Evolutionary conservation across 139 green algal genomes (phyloP).

Genomic region (Auxenochlorella pyrenoidosa): DNA sequence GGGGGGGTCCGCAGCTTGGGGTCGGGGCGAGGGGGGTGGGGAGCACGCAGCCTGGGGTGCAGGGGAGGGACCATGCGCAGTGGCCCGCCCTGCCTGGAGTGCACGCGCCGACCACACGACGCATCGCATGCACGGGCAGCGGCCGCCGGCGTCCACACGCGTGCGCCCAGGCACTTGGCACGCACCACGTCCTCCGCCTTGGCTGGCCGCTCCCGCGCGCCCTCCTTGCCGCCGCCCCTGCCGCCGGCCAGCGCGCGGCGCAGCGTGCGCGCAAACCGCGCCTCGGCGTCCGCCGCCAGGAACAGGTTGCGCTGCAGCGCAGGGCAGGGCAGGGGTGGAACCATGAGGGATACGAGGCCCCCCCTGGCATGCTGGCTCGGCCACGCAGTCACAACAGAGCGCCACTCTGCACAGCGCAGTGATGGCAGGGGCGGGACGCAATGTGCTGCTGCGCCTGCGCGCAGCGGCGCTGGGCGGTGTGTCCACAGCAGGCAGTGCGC

Average conservation of each 20-base stretch:
- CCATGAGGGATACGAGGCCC: too few species aligned
- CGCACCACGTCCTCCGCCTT: conserved; percentile 71
- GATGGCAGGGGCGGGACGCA: too few species aligned
- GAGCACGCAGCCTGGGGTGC: background rate
- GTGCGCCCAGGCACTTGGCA: too few species aligned
- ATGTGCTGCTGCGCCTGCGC: too few species aligned
- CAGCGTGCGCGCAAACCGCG: conserved; percentile 45
- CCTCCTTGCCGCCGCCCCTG: conserved; percentile 13
- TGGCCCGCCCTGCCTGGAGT: background rate
- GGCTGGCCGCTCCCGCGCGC: conserved; percentile 51
- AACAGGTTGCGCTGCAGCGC: conserved; percentile 33
- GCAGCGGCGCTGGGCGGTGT: too few species aligned
- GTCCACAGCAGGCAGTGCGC: too few species aligned
- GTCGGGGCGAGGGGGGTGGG: background rate
- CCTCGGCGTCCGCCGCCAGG: conserved; percentile 26
- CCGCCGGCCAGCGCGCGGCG: conserved; percentile 32
- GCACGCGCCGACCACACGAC: background rate
- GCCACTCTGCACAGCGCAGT: background rate
- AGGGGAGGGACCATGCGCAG: background rate
- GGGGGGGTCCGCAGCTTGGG: too few species aligned
- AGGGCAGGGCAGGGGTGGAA: too few species aligned
- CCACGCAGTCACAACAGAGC: background rate
- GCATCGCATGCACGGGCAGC: too few species aligned
- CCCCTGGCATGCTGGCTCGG: too few species aligned
- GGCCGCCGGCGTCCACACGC: too few species aligned